Evolutionary conservation across 371 early-diverging fungal genomes (phyloP).

Genomic region (Mucor racemosus): DNA sequence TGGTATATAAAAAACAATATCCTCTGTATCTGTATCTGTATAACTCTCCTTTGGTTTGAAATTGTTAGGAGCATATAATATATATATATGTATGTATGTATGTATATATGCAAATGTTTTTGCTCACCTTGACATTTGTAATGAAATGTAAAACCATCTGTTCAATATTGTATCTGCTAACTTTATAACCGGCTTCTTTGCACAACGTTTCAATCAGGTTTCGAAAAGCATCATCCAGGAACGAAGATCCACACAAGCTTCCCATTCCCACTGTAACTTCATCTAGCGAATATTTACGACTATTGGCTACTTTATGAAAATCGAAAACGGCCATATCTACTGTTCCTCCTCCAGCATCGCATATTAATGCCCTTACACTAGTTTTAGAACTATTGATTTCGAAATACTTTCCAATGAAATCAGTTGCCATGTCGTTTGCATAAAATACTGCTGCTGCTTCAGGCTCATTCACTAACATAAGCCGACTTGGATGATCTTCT

Average conservation of each 20-base stretch:
- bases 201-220: conserved; percentile 34
- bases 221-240: conserved; percentile 52
- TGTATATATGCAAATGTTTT: too few species aligned
- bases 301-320: conserved; percentile 21
- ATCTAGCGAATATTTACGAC: conserved; percentile 32
- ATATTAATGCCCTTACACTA: conserved; percentile 52
- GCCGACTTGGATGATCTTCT: conserved; percentile 37
- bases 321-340: conserved; percentile 57
- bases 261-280: conserved; percentile 55
- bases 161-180: conserved; percentile 34
- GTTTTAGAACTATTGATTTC: conserved; percentile 17
- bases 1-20: neutral
- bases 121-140: conserved; percentile 41
- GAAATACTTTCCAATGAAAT: neutral
- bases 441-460: conserved; percentile 49
- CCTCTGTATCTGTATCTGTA: neutral
- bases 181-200: conserved; percentile 26
- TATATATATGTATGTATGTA: too few species aligned
- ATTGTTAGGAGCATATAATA: neutral
- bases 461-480: conserved; percentile 58
- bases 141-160: conserved; percentile 38
- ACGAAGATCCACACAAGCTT: conserved; percentile 55
- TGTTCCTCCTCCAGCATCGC: conserved; percentile 68
- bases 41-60: neutral
- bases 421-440: neutral